A percentile compares a stretch with the other conserved stretches of the same genome.
These are phyloP conservation scores for Didymella pinodella DNA, from an alignment of 2,329 filamentous ascomycete genomes.

Conservation along the genomic window DNA sequence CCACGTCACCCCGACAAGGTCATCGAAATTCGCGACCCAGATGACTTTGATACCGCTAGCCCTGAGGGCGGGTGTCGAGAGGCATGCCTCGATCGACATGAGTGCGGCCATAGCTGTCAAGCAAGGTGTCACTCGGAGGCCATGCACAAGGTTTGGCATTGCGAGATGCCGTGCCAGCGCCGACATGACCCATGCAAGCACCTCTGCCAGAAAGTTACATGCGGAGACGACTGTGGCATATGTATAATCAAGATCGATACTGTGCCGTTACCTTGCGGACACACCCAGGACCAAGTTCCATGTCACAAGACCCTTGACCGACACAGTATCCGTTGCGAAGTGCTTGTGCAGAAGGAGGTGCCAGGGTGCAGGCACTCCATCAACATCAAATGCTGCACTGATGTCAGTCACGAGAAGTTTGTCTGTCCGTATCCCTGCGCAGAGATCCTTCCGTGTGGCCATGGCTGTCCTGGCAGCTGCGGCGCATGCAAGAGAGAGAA, in stretches of 20 bases:
- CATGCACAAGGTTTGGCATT: constrained; percentile 40
- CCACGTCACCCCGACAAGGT: constrained; percentile 37
- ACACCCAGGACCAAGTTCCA: constrained; percentile 28
- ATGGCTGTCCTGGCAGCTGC: constrained; percentile 62
- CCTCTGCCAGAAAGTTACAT: constrained; percentile 38
- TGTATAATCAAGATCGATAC: constrained; percentile 31
- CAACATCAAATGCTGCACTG: constrained; percentile 57
- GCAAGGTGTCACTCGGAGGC: constrained; percentile 42
- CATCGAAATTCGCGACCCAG: constrained; percentile 36
- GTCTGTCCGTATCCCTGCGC: constrained; percentile 61
- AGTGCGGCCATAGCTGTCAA: constrained; percentile 44
- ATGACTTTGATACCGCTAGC: constrained; percentile 38
- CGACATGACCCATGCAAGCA: constrained; percentile 37
- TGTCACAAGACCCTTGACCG: constrained; percentile 53
- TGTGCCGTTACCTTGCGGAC: constrained; percentile 42
- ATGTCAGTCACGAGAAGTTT: constrained; percentile 56
- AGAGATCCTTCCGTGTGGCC: constrained; percentile 62
- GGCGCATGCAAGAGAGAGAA: constrained; percentile 56
- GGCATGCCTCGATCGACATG: constrained; percentile 32
- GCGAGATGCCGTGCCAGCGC: constrained; percentile 38
- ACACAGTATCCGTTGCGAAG: constrained; percentile 58
- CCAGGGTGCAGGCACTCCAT: constrained; percentile 65
- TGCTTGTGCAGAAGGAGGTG: constrained; percentile 58
- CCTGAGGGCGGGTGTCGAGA: constrained; percentile 46
- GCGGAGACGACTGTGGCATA: constrained; percentile 39